Evolutionary conservation across 768 basidiomycete species (phyloP), one percentile per base, ranked within the genome.

Genomic region (Mycena latifolia): DNA sequence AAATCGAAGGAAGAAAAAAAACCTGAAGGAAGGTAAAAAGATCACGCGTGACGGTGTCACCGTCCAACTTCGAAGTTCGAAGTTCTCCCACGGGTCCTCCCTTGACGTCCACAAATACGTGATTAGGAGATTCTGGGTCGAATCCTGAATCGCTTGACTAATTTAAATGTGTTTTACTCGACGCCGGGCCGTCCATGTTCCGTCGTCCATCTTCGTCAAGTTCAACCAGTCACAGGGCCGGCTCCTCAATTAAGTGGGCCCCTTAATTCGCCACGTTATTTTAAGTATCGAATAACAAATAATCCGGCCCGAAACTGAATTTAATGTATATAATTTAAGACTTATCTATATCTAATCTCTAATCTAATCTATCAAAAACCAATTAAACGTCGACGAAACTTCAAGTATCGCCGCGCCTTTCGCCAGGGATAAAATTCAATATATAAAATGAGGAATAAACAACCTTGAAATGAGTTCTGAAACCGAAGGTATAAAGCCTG

Each of bases 341-440:
- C 39, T 45, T 25, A 18, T 10, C 51, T 20, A 53, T 31, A 54
- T 61, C 60, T 53, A 54, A 61, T 61, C 59, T 2, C 37, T 29
- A 51, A 61, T 61, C 50, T 52, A 43, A 61, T 61, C 50, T 61
- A 61, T 61, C 59, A 61, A 52, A 61, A 14, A 43, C 29, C 27
- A 43, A 52, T 41, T 61, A 61, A 24, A 52, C 1, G 27, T 51
- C 59, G 37, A 29, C 28, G 6, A 41, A 61, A 61, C 50, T 61
- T 51, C 25, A 43, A 61, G 59, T 61, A 52, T 61, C 4, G 50
- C 25, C 14, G 20, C 28, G 10, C 35, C 35, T 61, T 61, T 61
- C 14, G 27, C 37, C 27, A 24, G 50, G 28, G 27, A 41, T 24
- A n/a, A 43, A 41, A 61, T 43, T 1, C 50, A 51, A 61, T 47